Base-by-base conservation (phyloP, 2,329 filamentous ascomycete genomes). In the Beauveria rudraprayagi region DNA sequence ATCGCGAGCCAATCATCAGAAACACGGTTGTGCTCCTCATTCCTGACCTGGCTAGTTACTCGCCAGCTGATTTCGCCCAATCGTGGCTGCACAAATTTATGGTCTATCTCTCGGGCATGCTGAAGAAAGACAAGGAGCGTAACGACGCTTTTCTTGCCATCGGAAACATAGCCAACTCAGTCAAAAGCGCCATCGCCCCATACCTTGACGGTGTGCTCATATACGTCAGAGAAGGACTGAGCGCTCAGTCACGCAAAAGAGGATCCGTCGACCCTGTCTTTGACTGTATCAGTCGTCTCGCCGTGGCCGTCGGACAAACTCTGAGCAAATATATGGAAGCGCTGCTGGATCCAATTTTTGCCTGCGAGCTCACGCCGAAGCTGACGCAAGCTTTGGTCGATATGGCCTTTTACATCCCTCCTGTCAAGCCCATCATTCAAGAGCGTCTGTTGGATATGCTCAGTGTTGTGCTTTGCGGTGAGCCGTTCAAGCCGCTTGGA, bases 291-390 rank as follows among this genome's bases (percentile, higher is more conserved):
- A 99, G 95, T 73, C 92, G 96, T 77, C 83, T 99, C 57, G 92
- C 94, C 0, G 89, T 96, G 51, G 94, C 94, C 3, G 94, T 97
- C 34, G 94, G 94, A 1, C 94, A 99, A 76, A 94, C 93, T 0
- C 80, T 99, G 58, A 97, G 91, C 81, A 99, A 97, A 75, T 97
- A 97, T 71, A 97, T 99, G 86, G 92, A 97, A 71, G 90, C 92
- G 14, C 78, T 99, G 30, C 82, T 99, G 10, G 93, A 97, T 67
- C 92, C 95, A 11, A 97, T 99, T 62, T 99, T 99, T 74, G 92
- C 91, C 17, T 99, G 94, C 71, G 94, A 96, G 54, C 80, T 99
- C 57, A 97, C 92, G 43, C 90, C 93, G 61, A 94, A 95, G 66
- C 82, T 99, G 26, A 97, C 93, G 0, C 92, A 97, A 71, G 95